A percentile compares a stretch with the other conserved stretches of the same genome.
Conservation (phyloP, 2,329 filamentous ascomycete genomes). For the Sporothrix protearum region DNA sequence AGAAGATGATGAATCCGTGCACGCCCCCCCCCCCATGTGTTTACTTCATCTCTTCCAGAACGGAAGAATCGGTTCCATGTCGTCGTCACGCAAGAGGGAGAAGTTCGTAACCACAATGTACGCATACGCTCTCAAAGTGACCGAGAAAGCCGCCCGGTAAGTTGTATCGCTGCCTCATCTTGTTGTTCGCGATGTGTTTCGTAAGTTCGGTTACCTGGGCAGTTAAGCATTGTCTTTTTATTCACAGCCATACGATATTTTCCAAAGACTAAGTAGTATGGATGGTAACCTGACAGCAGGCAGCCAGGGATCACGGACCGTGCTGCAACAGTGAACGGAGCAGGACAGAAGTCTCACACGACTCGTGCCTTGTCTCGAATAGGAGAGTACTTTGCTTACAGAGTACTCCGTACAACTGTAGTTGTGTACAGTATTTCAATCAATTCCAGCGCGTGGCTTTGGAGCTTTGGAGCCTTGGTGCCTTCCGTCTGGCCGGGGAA, state of each 20-base stretch:
- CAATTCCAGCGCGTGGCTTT: background rate
- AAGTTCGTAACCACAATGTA: background rate
- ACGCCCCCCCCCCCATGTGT: background rate
- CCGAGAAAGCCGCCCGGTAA: background rate
- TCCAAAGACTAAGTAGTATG: background rate
- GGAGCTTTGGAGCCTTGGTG: background rate
- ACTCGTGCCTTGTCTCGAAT: background rate
- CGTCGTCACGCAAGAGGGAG: background rate
- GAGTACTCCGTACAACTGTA: background rate
- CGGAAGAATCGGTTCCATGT: conserved; percentile 10
- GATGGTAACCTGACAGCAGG: background rate
- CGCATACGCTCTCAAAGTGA: background rate
- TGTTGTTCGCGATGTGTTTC: background rate
- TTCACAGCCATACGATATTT: background rate
- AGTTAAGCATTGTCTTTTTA: background rate
- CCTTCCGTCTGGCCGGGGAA: conserved; percentile 17
- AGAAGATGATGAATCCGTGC: background rate
- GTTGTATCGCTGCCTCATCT: background rate
- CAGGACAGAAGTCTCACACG: background rate
- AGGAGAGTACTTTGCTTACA: background rate
- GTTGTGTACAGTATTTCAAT: background rate
- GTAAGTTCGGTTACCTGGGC: background rate
- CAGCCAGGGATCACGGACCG: background rate
- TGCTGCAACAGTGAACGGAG: background rate
- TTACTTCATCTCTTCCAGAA: conserved; percentile 1